Evolutionary conservation across 306 rosid species (phyloP), one percentile per base, ranked within the genome.

Genomic region (Inga laurina): DNA sequence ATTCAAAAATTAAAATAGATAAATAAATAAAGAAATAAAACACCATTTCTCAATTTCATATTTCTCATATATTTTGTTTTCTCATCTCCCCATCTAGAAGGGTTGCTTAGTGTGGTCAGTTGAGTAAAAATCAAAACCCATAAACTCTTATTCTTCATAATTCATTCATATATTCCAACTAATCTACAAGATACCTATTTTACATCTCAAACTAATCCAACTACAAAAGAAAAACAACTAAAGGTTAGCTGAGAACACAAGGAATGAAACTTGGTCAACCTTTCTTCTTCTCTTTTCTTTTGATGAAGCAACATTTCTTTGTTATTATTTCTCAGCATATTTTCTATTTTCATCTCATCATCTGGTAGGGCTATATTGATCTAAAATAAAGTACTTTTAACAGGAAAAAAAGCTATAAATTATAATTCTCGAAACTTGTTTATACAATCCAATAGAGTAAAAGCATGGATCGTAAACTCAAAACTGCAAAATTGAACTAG

Each of bases 291-390:
- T 39, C 43, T n/a, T n/a, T 56, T 56, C 11, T 57, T 8, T 21
- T 21, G 70, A 70, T 43, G 74, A 86, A 79, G 66, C 49, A 67
- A 8, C 45, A 41, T 76, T 83, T 77, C 70, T 41, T 51, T n/a
- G 44, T 10, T 41, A 30, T 51, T 62, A 37, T 78, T 35, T 51
- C 34, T 80, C 39, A 37, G 54, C 18, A 74, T 48, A 34, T 68
- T 77, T 64, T 19, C 15, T 39, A 8, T 64, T 80, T 39, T 45
- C 24, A 54, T 83, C 65, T 9, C 70, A 69, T 49, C 72, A 72
- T 44, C 16, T 9, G 34, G 72, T 41, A 51, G 12, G 5, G 37
- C 24, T 82, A 61, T 35, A 46, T n/a, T 68, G 37, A 19, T 30
- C 46, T n/a, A 5, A n/a, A 57, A n/a, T 3, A 57, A 57, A n/a